Evolutionary conservation across 1,284 basidiomycete genomes (phyloP), one percentile per base, ranked within the genome.

Genomic region (Omphalotus olearius): DNA sequence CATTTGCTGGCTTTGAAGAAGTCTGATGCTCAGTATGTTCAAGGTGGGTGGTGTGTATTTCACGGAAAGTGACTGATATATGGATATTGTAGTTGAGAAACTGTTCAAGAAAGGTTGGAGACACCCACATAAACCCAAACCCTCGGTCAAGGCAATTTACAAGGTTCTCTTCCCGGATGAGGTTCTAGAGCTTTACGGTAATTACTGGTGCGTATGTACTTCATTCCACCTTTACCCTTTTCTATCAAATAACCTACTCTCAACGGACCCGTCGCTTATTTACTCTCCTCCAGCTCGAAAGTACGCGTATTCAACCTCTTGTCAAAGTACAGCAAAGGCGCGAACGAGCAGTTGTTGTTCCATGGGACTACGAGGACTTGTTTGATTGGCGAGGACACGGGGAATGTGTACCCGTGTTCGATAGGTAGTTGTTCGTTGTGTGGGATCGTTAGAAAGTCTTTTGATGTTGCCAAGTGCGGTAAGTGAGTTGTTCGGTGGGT

Each of bases 301-400:
- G 61, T 69, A 36, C 63, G 70, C 57, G 51, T 45, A 23, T 26
- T 39, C 35, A 55, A 52, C 28, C 47, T 48, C 25, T 40, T 48
- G 9, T 51, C 60, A 53, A 55, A 57, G 49, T 26, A 59, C 59
- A 50, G 66, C 59, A 60, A 69, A 60, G 54, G 66, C 57, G 71
- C 66, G 18, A 77, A 77, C 52, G 80, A 83, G 61, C 73, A 73
- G 50, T 63, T 82, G 9, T 69, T 83, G 40, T 83, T 83, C 60
- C 82, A 84, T 61, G 82, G 81, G 26, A 84, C 80, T 14, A 76
- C 71, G 44, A 72, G 80, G 43, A 68, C 65, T 9, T 83, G 81
- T 58, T 60, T 70, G 3, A 53, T 83, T n/a, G 82, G 71, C 18
- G 80, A 83, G 52, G 72, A 72, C 16, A 60, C 57, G 3, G 65